Evolutionary conservation across 139 green algal species (phyloP), one percentile per base, ranked within the genome.

Genomic region (Coelastrella sp.): DNA sequence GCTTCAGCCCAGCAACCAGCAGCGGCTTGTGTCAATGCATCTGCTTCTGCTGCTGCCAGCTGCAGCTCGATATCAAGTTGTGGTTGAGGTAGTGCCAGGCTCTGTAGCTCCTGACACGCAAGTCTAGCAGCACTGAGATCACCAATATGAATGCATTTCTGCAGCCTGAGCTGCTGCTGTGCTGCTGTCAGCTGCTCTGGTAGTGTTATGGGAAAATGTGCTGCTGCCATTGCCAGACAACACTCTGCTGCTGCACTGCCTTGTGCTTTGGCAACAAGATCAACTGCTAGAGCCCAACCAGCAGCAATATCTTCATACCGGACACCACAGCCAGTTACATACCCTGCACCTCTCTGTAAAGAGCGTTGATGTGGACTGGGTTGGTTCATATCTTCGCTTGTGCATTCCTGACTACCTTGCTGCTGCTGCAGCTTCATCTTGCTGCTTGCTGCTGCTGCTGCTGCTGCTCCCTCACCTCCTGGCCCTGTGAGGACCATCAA

Each of bases 401-500:
- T n/a, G n/a, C n/a, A n/a, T n/a, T n/a, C n/a, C n/a, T n/a, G n/a
- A n/a, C n/a, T n/a, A n/a, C n/a, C n/a, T n/a, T 9, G 48, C 72
- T 67, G 72, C 72, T 7, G 30, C 43, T 66, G 72, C 48, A 21
- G 40, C 38, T 60, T 38, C 5, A 13, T 13, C 15, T 0, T 9
- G 15, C 45, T 13, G 11, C 45, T 9, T 27, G n/a, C 43, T 80
- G n/a, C 72, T 66, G 72, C 45, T 80, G 45, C 45, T 32, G 45
- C 72, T 43, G 45, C n/a, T 64, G 43, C 43, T 5, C 72, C 45
- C 25, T 8, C 48, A 23, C 53, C 75, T 4, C 75, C 75, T 53
- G 75, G 51, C 23, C 75, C 75, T 13, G 51, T 82, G 0, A 82
- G 75, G 51, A 82, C 23, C 75, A 82, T 51, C 53, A 82, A 53